Base-by-base conservation (phyloP, 1,284 basidiomycete species). In the Austroboletus rostrupii region DNA sequence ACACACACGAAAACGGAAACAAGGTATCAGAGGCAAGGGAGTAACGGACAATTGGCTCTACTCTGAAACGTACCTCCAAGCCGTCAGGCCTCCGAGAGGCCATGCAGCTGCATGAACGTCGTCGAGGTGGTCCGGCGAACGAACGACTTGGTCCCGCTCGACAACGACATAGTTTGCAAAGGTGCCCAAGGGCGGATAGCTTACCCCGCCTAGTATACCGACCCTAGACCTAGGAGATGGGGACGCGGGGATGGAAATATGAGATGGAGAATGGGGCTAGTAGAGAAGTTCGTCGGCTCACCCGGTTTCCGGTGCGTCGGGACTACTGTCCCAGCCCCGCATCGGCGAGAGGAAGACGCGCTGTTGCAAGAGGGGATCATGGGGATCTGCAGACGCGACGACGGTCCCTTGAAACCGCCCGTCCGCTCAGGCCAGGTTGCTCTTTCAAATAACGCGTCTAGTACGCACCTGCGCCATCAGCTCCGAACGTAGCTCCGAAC, bases 161-260 rank as follows among this genome's bases (percentile, higher is more conserved):
- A 93, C 83, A 13, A 81, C 79, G 19, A 91, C 76, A 62, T 91
- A 90, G 54, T 92, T 83, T 3, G 85, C 69, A 61, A 92, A 92
- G 0, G 87, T 89, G 0, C 92, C 92, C 11, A 85, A 62, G 14
- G 73, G 66, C 0, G 79, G 79, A 26, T 67, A 67, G 6, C 60
- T 66, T 1, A 71, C 73, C 1, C 84, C 82, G 1, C 87, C 87
- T 16, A 89, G 59, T 41, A 85, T 76, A 11, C 76, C 74, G 50
- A 87, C 81, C 21, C 77, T 83, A 47, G 56, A 47, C 32, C 48
- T 61, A 26, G 45, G 37, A 23, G 23, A 43, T 6, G 50, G 11
- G 10, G 17, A 26, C 23, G 23, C 23, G 23, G 23, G 23, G 37
- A 20, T 9, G 5, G 20, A 14, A 23, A n/a, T 38, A 20, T 38